These are phyloP conservation scores for Corrigiola litoralis DNA, from an alignment of 179 eudicot species.

Conservation along the genomic window DNA sequence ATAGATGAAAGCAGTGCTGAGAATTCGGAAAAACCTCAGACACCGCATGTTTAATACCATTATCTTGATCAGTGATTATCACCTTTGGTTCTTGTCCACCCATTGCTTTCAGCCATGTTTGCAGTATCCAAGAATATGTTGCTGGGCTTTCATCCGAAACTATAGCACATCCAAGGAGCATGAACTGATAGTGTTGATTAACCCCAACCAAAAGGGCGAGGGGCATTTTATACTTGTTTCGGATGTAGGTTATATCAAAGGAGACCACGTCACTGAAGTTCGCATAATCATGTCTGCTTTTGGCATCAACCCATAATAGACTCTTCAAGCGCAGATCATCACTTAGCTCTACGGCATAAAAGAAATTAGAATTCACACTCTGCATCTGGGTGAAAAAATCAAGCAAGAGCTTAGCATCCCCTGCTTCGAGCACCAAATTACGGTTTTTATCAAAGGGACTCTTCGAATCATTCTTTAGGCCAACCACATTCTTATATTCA, in stretches of 20 bases:
- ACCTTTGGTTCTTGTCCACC: slow-evolving; percentile 57
- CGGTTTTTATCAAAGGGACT: slow-evolving; percentile 33
- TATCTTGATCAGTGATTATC: slow-evolving; percentile 58
- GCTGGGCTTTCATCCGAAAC: slow-evolving; percentile 52
- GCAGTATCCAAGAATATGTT: slow-evolving; percentile 65
- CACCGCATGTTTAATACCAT: slow-evolving; percentile 40
- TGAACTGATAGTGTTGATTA: slow-evolving; percentile 66
- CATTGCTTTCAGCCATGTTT: slow-evolving; percentile 70
- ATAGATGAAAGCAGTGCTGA: slow-evolving; percentile 58
- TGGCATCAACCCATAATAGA: slow-evolving; percentile 75
- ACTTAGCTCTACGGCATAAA: slow-evolving; percentile 40
- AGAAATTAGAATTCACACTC: slow-evolving; percentile 34
- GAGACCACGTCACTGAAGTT: slow-evolving; percentile 59
- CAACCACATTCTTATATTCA: slow-evolving; percentile 33
- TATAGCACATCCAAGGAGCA: slow-evolving; percentile 77
- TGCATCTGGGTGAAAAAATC: slow-evolving; percentile 39
- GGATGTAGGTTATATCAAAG: slow-evolving; percentile 58
- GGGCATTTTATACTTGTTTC: slow-evolving; percentile 58
- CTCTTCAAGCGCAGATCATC: slow-evolving; percentile 40
- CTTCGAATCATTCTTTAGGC: slow-evolving; percentile 28
- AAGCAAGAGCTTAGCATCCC: slow-evolving; percentile 50
- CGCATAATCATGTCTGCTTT: slow-evolving; percentile 61
- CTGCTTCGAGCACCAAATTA: slow-evolving; percentile 33
- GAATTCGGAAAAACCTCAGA: slow-evolving; percentile 50
- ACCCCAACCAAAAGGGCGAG: slow-evolving; percentile 68